These are phyloP conservation scores for Cladosporium sp. DNA, from an alignment of 2,329 filamentous ascomycete species.

Conservation along the genomic window DNA sequence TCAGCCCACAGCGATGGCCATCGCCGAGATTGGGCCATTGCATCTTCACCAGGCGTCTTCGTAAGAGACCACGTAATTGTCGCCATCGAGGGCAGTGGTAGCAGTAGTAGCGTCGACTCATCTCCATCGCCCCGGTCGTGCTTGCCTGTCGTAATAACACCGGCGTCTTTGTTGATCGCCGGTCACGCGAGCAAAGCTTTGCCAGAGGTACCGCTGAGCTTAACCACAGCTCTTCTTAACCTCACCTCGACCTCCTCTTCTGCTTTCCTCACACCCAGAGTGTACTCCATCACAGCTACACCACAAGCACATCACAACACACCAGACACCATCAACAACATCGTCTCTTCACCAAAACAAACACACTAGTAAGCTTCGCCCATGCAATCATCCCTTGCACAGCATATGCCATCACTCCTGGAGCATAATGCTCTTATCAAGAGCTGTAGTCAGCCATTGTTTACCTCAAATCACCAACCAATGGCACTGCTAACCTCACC, in stretches of 20 bases:
- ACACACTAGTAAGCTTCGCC: constrained; percentile 18
- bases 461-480: background rate
- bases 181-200: constrained; percentile 21
- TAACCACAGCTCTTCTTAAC: constrained; percentile 17
- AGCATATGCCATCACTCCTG: background rate
- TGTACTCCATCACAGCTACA: background rate
- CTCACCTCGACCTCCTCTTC: constrained; percentile 10
- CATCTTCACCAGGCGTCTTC: background rate
- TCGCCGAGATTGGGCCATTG: constrained; percentile 18
- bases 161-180: constrained; percentile 21
- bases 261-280: background rate
- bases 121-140: constrained; percentile 1
- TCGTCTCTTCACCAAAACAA: background rate
- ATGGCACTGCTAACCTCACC: constrained; percentile 5
- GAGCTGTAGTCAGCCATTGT: background rate
- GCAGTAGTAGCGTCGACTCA: background rate
- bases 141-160: constrained; percentile 14
- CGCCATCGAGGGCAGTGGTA: background rate
- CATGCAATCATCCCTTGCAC: constrained; percentile 6
- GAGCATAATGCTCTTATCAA: background rate
- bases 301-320: background rate
- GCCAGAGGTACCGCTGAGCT: constrained; percentile 5
- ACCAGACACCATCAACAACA: background rate
- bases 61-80: constrained; percentile 9
- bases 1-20: constrained; percentile 10